A percentile compares a stretch with the other conserved stretches of the same genome.
phyloP scores from a whole-genome alignment of 202 grass and related monocot genomes.

The Zoysia matrella region DNA sequence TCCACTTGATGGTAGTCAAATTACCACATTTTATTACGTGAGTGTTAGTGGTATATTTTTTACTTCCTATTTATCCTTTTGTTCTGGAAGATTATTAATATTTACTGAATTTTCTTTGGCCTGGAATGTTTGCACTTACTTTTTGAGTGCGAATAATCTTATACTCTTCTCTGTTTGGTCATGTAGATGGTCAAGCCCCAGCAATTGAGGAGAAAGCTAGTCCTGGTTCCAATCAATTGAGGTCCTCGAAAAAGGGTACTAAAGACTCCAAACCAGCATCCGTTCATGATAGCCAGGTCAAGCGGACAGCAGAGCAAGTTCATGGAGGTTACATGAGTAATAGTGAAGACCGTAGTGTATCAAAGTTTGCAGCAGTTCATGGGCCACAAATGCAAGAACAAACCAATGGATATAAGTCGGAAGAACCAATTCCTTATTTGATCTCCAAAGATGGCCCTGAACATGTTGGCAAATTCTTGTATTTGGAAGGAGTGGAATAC shows the following conservation, averaged over 20 bases:
- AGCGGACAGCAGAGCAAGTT: conserved; percentile 42
- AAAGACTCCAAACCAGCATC: conserved; percentile 56
- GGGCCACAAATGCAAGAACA: conserved; percentile 47
- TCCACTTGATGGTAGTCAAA: conserved; percentile 30
- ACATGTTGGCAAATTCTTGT: conserved; percentile 97
- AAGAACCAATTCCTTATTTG: conserved; percentile 51
- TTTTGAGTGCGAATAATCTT: conserved; percentile 8
- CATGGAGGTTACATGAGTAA: conserved; percentile 41
- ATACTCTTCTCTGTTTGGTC: conserved; percentile 17
- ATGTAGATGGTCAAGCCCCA: conserved; percentile 91
- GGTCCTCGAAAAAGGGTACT: conserved; percentile 53
- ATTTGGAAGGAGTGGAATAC: conserved; percentile 96
- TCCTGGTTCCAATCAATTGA: conserved; percentile 52
- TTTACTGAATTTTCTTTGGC: conserved; percentile 16
- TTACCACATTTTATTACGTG: conserved; percentile 11
- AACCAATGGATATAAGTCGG: conserved; percentile 29
- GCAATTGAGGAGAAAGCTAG: conserved; percentile 57
- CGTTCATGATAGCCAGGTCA: conserved; percentile 54
- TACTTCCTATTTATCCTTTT: conserved; percentile 1
- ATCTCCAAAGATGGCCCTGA: conserved; percentile 65
- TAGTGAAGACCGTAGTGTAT: conserved; percentile 54
- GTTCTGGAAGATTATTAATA: conserved; percentile 1
- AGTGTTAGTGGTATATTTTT: not conserved
- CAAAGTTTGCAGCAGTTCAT: conserved; percentile 47
- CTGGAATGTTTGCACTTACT: not conserved